Percentiles rank a stretch among this genome's conserved stretches.
These are phyloP conservation scores for Aspergillus nomiae DNA, from an alignment of 2,329 filamentous ascomycete genomes.

Conservation along the genomic window DNA sequence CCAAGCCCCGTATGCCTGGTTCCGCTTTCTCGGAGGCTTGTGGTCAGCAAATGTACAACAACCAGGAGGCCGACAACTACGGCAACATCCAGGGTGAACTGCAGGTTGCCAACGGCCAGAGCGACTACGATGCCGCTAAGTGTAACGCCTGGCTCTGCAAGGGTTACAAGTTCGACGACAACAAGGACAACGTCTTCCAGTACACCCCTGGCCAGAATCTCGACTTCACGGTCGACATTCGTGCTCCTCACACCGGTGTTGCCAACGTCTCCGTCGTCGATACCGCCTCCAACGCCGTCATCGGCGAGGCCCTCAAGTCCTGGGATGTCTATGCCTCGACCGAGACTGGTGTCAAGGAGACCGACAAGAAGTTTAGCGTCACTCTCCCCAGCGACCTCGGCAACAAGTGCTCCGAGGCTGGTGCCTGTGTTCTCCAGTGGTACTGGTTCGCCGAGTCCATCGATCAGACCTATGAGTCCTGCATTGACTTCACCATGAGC, in stretches of 20 bases:
- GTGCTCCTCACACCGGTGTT: slow-evolving; percentile 50
- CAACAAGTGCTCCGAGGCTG: slow-evolving; percentile 28
- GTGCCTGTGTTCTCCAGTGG: slow-evolving; percentile 38
- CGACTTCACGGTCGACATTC: slow-evolving; percentile 47
- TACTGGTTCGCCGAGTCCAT: slow-evolving; percentile 38
- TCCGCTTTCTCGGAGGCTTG: slow-evolving; percentile 55
- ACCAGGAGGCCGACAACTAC: slow-evolving; percentile 56
- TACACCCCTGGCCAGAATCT: slow-evolving; percentile 53
- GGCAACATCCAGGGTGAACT: slow-evolving; percentile 60
- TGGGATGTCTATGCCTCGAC: slow-evolving; percentile 36
- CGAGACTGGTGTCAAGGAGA: slow-evolving; percentile 27
- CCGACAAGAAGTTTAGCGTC: slow-evolving; percentile 34
- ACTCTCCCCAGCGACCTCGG: slow-evolving; percentile 34
- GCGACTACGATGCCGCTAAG: slow-evolving; percentile 49
- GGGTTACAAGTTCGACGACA: slow-evolving; percentile 60
- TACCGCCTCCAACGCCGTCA: slow-evolving; percentile 44
- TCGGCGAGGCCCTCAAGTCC: slow-evolving; percentile 37
- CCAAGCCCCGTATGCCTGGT: slow-evolving; percentile 54
- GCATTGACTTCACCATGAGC: slow-evolving; percentile 35
- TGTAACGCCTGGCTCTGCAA: slow-evolving; percentile 61
- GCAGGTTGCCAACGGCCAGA: slow-evolving; percentile 51
- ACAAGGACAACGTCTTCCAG: slow-evolving; percentile 54
- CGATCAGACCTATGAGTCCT: slow-evolving; percentile 40
- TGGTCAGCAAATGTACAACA: slow-evolving; percentile 57
- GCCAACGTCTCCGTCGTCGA: slow-evolving; percentile 55